Conservation (phyloP, 306 rosid genomes). For the Astragalus glycyphyllos region DNA sequence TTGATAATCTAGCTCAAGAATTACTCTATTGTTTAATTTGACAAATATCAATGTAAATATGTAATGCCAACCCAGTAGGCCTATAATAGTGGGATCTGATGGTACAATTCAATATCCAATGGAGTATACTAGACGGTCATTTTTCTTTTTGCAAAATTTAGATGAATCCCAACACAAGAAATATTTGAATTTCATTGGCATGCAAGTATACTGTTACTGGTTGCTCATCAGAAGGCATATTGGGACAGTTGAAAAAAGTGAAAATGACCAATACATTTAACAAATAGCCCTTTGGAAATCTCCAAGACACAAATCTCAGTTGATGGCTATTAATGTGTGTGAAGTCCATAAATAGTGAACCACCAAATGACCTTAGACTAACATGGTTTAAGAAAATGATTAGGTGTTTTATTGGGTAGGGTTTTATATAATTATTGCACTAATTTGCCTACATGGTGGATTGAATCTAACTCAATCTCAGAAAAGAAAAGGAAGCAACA, state of each 20-base stretch:
- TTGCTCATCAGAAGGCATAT: constrained; percentile 28
- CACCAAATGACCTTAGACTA: constrained; percentile 31
- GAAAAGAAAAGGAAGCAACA: not conserved
- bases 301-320: constrained; percentile 15
- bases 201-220: constrained; percentile 30
- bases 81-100: constrained; percentile 36
- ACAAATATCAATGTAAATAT: constrained; percentile 9
- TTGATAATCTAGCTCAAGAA: not conserved
- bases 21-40: not conserved
- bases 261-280: constrained; percentile 5
- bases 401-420: constrained; percentile 34
- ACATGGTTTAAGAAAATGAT: constrained; percentile 39
- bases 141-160: constrained; percentile 3
- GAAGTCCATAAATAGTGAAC: constrained; percentile 19
- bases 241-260: constrained; percentile 40
- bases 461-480: constrained; percentile 39
- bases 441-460: constrained; percentile 22
- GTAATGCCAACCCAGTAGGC: constrained; percentile 10
- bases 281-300: constrained; percentile 36
- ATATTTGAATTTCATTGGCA: constrained; percentile 36
- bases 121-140: constrained; percentile 24
- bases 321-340: constrained; percentile 16
- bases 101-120: constrained; percentile 17
- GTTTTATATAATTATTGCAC: constrained; percentile 36
- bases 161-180: not conserved